Evolutionary conservation across 768 basidiomycete genomes (phyloP).

Genomic region (Kwoniella bestiolae): DNA sequence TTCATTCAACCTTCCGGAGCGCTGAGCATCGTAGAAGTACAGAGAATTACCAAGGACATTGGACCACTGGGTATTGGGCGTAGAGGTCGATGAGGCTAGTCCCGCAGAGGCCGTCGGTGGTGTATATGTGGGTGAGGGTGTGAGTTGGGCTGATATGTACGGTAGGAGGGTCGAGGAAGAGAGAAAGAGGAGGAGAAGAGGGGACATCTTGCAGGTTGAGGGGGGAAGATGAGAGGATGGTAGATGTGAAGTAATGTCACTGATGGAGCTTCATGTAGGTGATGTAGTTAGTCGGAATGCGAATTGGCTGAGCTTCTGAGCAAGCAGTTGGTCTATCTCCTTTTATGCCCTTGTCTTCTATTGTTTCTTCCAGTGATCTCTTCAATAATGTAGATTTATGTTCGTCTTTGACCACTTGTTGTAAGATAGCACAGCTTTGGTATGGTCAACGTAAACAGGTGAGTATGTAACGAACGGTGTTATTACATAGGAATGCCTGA

Average conservation of each 20-base stretch:
- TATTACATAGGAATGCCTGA: no score
- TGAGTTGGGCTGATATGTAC: slow-evolving; percentile 41
- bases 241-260: not conserved
- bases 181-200: not conserved
- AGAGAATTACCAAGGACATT: slow-evolving; percentile 76
- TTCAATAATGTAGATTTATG: no score
- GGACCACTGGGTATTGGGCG: slow-evolving; percentile 79
- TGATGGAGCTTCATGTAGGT: not conserved
- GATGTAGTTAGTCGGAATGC: no score
- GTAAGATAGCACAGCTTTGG: not conserved
- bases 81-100: slow-evolving; percentile 29
- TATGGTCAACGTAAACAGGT: no score
- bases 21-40: slow-evolving; percentile 90
- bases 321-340: no score
- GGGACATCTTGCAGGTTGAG: not conserved
- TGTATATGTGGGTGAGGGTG: slow-evolving; percentile 45
- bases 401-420: no score
- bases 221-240: not conserved
- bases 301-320: no score
- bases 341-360: no score
- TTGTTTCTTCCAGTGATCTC: no score
- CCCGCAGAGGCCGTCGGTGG: slow-evolving; percentile 44
- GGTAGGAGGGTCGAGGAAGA: slow-evolving; percentile 1
- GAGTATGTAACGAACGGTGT: no score
- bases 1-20: slow-evolving; percentile 73